Conservation (phyloP, 2,329 filamentous ascomycete genomes). For the Neocatenulostroma microsporum region DNA sequence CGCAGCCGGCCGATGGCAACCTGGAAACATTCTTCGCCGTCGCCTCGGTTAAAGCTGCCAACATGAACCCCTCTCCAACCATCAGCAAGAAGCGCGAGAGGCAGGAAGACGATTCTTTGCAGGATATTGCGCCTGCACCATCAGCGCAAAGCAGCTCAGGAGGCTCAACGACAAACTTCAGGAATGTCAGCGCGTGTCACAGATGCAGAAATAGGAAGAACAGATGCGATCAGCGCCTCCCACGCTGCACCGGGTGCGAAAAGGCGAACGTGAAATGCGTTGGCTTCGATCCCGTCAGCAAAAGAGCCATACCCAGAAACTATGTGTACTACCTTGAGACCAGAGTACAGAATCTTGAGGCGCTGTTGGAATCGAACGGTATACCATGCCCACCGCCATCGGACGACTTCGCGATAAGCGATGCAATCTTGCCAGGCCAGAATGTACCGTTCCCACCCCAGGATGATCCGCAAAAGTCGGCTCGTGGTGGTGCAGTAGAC, state of each 20-base stretch:
- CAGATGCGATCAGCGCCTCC: conserved; percentile 85
- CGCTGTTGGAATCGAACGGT: conserved; percentile 59
- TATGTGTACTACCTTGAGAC: conserved; percentile 95
- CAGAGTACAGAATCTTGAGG: conserved; percentile 74
- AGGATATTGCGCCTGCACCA: not conserved
- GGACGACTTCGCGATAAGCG: conserved; percentile 49
- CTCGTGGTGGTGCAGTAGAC: conserved; percentile 3
- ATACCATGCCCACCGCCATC: conserved; percentile 65
- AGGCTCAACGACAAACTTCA: conserved; percentile 55
- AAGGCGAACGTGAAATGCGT: conserved; percentile 90
- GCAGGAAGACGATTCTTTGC: not conserved
- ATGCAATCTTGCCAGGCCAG: conserved; percentile 27
- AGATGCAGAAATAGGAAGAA: conserved; percentile 89
- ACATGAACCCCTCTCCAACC: no score
- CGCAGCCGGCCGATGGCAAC: no score
- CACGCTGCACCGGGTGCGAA: conserved; percentile 83
- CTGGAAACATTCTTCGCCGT: no score
- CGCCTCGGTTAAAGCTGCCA: no score
- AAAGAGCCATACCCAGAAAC: conserved; percentile 78
- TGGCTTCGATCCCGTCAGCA: conserved; percentile 93
- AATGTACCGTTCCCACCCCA: conserved; percentile 29
- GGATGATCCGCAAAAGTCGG: conserved; percentile 13
- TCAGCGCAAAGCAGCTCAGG: not conserved
- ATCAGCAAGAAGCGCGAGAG: conserved; percentile 7
- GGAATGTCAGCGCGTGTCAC: conserved; percentile 79